Base-by-base conservation (phyloP, 371 early-diverging fungal genomes). In the Mucor indicus region DNA sequence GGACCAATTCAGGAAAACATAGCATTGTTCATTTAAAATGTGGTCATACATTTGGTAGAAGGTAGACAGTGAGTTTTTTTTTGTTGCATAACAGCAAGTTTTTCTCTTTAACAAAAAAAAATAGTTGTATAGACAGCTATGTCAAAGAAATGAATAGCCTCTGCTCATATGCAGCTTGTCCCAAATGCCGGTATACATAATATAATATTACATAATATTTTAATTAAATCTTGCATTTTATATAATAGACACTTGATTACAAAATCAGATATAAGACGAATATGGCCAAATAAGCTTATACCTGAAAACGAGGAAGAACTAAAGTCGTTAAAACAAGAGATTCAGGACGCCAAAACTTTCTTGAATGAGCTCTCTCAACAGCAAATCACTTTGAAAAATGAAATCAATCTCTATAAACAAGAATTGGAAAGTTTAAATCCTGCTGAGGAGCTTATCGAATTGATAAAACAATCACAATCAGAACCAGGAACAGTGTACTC, bases 21-120 rank as follows among this genome's bases (percentile, higher is more conserved):
- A 37, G 54, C 10, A 38, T 50, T 24, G 40, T 47, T 1, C 29
- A 39, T 20, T 41, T 62, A 16, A 53, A 50, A 5, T 62, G 62
- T 24, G 62, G 62, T 0, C 57, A 62, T 40, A 38, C 50, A n/a
- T 60, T 60, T 55, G 60, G 60, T 11, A 54, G 31, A 31, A 45
- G 37, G 60, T 60, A 46, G 38, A 21, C 11, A 5, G 11, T 7
- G 29, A 27, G 11, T n/a, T n/a, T n/a, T n/a, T n/a, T n/a, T n/a
- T n/a, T 25, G 30, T 15, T 29, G 12, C 21, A n/a, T 23, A 4
- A 24, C 11, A n/a, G 8, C 16, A 38, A 9, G 17, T 33, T 22
- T 29, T 12, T 39, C 23, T 38, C 8, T 17, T 13, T 11, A 7
- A 27, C 5, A 27, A 27, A 27, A 27, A 27, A 27, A 27, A 27